These are phyloP conservation scores for Penicillium sp. DNA, from an alignment of 2,329 filamentous ascomycete genomes.

Conservation along the genomic window DNA sequence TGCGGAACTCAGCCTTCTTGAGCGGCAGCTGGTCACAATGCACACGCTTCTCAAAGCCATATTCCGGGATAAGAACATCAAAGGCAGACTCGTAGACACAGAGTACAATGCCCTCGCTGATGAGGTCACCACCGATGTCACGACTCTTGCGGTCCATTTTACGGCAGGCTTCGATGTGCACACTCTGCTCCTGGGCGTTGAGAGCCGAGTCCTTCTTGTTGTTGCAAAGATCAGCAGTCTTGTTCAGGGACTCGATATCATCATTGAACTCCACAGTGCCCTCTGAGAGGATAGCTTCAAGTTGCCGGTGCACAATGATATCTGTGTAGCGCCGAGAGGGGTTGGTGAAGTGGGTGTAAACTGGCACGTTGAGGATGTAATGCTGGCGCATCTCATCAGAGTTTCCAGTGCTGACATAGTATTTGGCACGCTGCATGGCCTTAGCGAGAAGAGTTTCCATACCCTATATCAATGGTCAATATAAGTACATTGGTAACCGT, in stretches of 20 bases:
- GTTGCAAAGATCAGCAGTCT: slow-evolving; percentile 94
- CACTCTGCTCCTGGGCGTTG: slow-evolving; percentile 96
- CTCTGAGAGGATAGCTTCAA: slow-evolving; percentile 81
- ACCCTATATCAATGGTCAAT: slow-evolving; percentile 50
- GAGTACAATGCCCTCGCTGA: slow-evolving; percentile 92
- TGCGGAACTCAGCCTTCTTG: slow-evolving; percentile 98
- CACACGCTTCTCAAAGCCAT: slow-evolving; percentile 98
- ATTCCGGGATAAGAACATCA: slow-evolving; percentile 95
- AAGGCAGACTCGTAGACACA: slow-evolving; percentile 99
- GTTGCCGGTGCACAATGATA: slow-evolving; percentile 89
- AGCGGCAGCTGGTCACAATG: slow-evolving; percentile 97
- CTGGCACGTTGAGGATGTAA: slow-evolving; percentile 85
- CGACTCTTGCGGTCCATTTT: slow-evolving; percentile 90
- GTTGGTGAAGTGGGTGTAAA: slow-evolving; percentile 97
- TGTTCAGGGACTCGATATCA: slow-evolving; percentile 81
- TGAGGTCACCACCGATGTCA: slow-evolving; percentile 83
- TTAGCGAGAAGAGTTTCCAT: slow-evolving; percentile 97
- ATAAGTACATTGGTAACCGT: background rate
- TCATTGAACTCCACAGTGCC: slow-evolving; percentile 82
- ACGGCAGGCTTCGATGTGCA: slow-evolving; percentile 96
- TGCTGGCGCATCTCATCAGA: slow-evolving; percentile 76
- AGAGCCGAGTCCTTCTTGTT: slow-evolving; percentile 99
- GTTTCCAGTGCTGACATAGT: slow-evolving; percentile 81
- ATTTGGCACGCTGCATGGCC: slow-evolving; percentile 94
- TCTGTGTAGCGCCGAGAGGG: slow-evolving; percentile 94